Conservation (phyloP, 345 rosid genomes). For the Citrus reticulata region DNA sequence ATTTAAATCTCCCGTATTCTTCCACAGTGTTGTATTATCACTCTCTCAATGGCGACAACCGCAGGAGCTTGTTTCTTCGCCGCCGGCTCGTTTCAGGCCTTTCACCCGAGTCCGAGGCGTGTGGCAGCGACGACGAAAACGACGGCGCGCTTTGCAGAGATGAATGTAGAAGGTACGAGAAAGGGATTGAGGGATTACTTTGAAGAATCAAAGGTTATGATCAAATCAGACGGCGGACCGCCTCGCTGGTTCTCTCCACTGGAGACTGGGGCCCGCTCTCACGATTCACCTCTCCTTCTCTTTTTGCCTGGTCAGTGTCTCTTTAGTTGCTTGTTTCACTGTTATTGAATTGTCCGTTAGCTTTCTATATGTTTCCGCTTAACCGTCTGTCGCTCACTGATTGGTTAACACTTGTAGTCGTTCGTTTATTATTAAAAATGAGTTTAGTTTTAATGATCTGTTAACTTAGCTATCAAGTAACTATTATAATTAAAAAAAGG, state of each 20-base stretch:
- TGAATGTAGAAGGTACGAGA: neutral
- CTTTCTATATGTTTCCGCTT: neutral
- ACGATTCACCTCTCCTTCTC: conserved; percentile 49
- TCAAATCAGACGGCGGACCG: conserved; percentile 47
- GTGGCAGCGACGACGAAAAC: no score
- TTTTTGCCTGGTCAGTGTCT: conserved; percentile 40
- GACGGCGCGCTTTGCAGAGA: no score
- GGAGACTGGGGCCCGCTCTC: conserved; percentile 29
- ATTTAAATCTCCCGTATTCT: neutral
- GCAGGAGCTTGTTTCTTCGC: neutral
- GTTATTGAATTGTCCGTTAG: neutral
- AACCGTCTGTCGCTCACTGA: neutral
- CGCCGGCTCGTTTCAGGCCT: neutral
- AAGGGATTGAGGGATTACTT: conserved; percentile 40
- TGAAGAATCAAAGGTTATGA: conserved; percentile 31
- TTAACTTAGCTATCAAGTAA: no score
- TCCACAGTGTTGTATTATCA: neutral
- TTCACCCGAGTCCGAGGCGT: neutral
- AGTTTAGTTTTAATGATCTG: no score
- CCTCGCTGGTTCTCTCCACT: conserved; percentile 75
- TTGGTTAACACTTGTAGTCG: no score
- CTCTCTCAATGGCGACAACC: neutral
- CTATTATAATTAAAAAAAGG: no score
- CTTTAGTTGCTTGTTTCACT: neutral
- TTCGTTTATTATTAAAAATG: no score